Conservation (phyloP, 192 early-diverging fungal species). For the Linnemannia schmuckeri region DNA sequence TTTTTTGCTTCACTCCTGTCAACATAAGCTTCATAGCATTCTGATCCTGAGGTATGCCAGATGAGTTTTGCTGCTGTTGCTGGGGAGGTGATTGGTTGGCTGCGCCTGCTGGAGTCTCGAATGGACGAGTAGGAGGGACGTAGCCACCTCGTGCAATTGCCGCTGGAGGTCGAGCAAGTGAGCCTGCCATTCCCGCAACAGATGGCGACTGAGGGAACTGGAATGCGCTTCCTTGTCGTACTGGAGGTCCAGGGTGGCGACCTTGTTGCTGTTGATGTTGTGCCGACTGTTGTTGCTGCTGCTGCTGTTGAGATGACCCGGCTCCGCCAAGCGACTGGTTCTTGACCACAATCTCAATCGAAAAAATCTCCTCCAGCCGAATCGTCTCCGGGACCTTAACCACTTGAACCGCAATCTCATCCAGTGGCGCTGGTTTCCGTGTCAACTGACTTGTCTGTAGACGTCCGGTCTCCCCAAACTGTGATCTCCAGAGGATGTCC, state of each 20-base stretch:
- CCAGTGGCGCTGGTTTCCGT: constrained; percentile 83
- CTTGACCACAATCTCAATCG: constrained; percentile 63
- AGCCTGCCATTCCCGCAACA: constrained; percentile 20
- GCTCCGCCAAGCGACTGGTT: constrained; percentile 31
- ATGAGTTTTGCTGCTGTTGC: neutral
- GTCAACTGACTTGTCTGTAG: constrained; percentile 94
- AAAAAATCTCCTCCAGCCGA: constrained; percentile 74
- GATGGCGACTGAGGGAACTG: constrained; percentile 13
- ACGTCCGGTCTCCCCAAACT: constrained; percentile 88
- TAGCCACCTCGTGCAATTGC: constrained; percentile 42
- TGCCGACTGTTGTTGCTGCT: constrained; percentile 16
- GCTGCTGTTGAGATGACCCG: neutral
- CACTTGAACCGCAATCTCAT: constrained; percentile 76
- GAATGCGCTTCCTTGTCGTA: constrained; percentile 10
- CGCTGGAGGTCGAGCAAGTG: constrained; percentile 33
- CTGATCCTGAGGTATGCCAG: constrained; percentile 22
- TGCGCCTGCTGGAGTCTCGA: neutral
- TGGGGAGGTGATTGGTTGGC: constrained; percentile 2
- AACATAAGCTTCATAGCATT: constrained; percentile 69
- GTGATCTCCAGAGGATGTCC: constrained; percentile 96
- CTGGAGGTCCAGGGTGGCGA: neutral
- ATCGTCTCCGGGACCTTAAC: constrained; percentile 60
- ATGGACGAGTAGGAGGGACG: constrained; percentile 17
- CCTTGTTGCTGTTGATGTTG: constrained; percentile 14
- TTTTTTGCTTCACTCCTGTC: constrained; percentile 79